These are phyloP conservation scores for Jamesozyma rosinii DNA, from an alignment of 805 yeast species.

Conservation along the genomic window DNA sequence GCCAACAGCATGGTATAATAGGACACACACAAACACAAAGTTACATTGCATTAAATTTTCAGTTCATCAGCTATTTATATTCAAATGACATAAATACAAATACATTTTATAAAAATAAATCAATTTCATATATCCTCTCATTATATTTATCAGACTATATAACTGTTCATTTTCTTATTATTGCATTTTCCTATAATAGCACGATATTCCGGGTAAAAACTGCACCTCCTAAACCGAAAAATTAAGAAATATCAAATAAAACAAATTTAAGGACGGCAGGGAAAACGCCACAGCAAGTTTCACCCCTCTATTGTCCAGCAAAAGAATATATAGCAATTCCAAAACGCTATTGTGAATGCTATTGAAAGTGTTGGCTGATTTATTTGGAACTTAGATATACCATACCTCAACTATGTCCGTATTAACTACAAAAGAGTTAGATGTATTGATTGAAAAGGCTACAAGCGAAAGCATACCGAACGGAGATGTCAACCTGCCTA, in stretches of 20 bases:
- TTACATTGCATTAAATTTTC: background rate
- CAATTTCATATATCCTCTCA: too few species aligned
- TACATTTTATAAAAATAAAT: too few species aligned
- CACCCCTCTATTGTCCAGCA: too few species aligned
- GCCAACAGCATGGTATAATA: conserved; percentile 2
- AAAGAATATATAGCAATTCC: too few species aligned
- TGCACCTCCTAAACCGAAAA: too few species aligned
- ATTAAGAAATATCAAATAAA: too few species aligned
- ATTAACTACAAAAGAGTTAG: conserved; percentile 34
- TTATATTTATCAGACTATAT: too few species aligned
- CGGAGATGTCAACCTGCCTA: conserved; percentile 72
- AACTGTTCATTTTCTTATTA: too few species aligned
- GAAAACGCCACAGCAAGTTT: background rate
- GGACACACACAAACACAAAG: background rate
- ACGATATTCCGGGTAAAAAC: too few species aligned
- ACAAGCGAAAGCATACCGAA: conserved; percentile 86
- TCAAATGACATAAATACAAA: background rate
- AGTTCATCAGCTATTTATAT: background rate
- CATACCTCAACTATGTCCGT: conserved; percentile 13
- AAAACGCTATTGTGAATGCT: too few species aligned
- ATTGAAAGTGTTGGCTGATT: too few species aligned
- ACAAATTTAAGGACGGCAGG: background rate
- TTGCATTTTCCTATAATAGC: too few species aligned
- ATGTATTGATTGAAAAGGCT: conserved; percentile 60
- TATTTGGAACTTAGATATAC: background rate